phyloP scores from a whole-genome alignment of 352 stramenopile genomes.

The Pilasporangium apinafurcum region DNA sequence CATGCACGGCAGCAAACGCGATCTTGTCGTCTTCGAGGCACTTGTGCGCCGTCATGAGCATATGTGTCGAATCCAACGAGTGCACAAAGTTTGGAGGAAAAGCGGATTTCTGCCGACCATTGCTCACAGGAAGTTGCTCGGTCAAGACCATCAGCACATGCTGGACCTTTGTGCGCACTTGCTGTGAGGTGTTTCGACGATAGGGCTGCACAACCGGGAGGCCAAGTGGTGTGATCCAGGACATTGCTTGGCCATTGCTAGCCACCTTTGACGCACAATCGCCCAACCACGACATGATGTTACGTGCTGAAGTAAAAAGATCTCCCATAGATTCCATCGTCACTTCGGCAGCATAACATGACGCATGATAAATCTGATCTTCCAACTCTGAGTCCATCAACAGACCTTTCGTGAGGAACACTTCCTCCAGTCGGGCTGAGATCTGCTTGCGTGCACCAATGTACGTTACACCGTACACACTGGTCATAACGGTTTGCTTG shows the following conservation, averaged over 20 bases:
- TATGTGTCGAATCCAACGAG: constrained; percentile 99
- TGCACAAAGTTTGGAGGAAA: constrained; percentile 99
- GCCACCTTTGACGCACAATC: constrained; percentile 71
- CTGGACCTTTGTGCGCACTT: constrained; percentile 83
- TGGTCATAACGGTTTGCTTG: constrained; percentile 99
- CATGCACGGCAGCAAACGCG: constrained; percentile 97
- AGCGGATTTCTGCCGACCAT: constrained; percentile 89
- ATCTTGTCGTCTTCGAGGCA: constrained; percentile 90
- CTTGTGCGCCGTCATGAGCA: constrained; percentile 97
- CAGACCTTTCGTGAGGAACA: constrained; percentile 71
- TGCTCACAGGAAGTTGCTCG: constrained; percentile 54
- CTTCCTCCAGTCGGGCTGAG: constrained; percentile 93
- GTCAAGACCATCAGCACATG: constrained; percentile 84
- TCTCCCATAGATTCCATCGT: constrained; percentile 97
- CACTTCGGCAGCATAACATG: constrained; percentile 91
- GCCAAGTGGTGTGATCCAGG: constrained; percentile 98
- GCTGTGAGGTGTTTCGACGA: constrained; percentile 70
- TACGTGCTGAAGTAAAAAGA: constrained; percentile 92
- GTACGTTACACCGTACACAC: constrained; percentile 99
- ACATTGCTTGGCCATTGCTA: constrained; percentile 90
- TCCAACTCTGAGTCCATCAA: constrained; percentile 78
- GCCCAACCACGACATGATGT: constrained; percentile 93
- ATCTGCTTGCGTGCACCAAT: constrained; percentile 99
- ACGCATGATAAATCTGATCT: constrained; percentile 80
- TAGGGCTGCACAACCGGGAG: constrained; percentile 99